phyloP scores from a whole-genome alignment of 2,329 filamentous ascomycete genomes.

The Ophiostoma sp. region DNA sequence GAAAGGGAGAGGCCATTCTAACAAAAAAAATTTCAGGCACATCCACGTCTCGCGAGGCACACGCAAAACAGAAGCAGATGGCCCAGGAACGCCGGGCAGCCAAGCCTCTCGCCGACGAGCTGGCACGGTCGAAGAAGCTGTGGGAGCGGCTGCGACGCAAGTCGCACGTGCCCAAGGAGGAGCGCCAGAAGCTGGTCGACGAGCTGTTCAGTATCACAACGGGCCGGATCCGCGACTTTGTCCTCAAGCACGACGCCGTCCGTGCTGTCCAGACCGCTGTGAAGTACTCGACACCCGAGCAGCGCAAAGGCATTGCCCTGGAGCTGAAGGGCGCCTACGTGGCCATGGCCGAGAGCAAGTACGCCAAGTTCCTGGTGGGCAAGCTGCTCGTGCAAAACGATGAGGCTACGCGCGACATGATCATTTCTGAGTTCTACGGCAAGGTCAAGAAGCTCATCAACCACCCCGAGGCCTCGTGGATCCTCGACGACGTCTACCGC shows the following conservation, averaged over 20 bases:
- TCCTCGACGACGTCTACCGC: slow-evolving; percentile 94
- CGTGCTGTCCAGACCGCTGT: slow-evolving; percentile 93
- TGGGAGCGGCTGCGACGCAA: slow-evolving; percentile 94
- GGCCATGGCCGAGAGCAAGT: slow-evolving; percentile 87
- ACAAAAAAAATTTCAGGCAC: background rate
- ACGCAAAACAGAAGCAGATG: slow-evolving; percentile 88
- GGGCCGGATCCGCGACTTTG: slow-evolving; percentile 88
- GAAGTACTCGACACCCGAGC: slow-evolving; percentile 86
- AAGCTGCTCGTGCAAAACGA: slow-evolving; percentile 95
- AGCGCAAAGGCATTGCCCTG: slow-evolving; percentile 80
- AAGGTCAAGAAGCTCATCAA: slow-evolving; percentile 91
- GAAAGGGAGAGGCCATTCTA: background rate
- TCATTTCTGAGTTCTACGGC: slow-evolving; percentile 94
- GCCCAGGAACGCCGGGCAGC: slow-evolving; percentile 85
- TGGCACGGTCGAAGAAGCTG: slow-evolving; percentile 88
- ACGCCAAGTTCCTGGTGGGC: slow-evolving; percentile 95
- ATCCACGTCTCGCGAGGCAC: slow-evolving; percentile 74
- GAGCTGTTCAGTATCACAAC: slow-evolving; percentile 92
- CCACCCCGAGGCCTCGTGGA: slow-evolving; percentile 95
- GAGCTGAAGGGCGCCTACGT: slow-evolving; percentile 85
- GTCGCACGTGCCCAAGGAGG: slow-evolving; percentile 86
- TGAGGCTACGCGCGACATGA: slow-evolving; percentile 78
- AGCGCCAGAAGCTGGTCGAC: slow-evolving; percentile 80
- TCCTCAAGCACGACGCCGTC: slow-evolving; percentile 98
- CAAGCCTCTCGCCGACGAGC: slow-evolving; percentile 88